Conservation (phyloP, 192 early-diverging fungal species). For the Podila horticola region DNA sequence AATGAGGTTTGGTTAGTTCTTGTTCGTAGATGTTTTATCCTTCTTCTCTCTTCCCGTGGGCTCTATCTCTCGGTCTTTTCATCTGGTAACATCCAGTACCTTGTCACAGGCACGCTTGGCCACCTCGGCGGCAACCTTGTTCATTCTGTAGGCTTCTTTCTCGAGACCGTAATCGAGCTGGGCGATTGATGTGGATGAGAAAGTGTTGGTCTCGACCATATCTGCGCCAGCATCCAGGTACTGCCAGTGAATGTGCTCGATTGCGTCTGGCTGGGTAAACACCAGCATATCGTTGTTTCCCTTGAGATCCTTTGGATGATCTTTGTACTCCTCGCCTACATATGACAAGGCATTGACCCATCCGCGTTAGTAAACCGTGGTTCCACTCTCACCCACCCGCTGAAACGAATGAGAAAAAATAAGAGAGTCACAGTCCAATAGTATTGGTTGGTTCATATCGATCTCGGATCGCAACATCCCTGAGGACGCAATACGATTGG, state of each 20-base stretch:
- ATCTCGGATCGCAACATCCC: conserved; percentile 4
- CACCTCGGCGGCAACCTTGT: conserved; percentile 88
- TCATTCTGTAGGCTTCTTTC: conserved; percentile 89
- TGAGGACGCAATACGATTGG: not conserved
- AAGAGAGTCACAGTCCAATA: no score
- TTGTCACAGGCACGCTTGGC: conserved; percentile 88
- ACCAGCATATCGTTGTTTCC: conserved; percentile 98
- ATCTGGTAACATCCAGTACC: conserved; percentile 28
- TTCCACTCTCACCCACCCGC: not conserved
- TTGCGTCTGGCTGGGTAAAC: conserved; percentile 88
- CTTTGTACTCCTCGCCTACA: conserved; percentile 80
- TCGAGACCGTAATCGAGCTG: conserved; percentile 93
- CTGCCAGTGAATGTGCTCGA: conserved; percentile 89
- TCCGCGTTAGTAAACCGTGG: not conserved
- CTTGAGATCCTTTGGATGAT: conserved; percentile 86
- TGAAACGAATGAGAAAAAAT: no score
- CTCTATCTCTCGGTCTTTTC: not conserved
- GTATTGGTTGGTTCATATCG: not conserved
- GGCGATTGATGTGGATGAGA: conserved; percentile 90
- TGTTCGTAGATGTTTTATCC: not conserved
- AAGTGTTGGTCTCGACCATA: conserved; percentile 98
- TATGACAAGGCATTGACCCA: not conserved
- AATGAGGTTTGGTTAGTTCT: not conserved
- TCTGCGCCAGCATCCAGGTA: conserved; percentile 94
- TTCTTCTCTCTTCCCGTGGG: not conserved